These are phyloP conservation scores for Candida andamanensis DNA, from an alignment of 805 yeast genomes.

Conservation along the genomic window DNA sequence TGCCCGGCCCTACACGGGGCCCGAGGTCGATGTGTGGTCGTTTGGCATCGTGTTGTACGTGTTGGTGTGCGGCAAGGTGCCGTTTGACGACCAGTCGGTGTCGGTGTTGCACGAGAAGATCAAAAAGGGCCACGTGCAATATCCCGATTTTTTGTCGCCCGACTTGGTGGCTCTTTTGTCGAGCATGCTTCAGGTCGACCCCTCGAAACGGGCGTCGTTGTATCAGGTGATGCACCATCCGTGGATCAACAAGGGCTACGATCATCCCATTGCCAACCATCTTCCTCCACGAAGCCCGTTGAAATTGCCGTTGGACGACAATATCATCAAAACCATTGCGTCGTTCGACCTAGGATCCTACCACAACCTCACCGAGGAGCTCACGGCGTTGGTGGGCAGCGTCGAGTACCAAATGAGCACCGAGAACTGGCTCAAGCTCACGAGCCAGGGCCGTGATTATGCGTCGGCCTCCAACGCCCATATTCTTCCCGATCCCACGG, in stretches of 20 bases:
- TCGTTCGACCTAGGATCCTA: conserved; percentile 74
- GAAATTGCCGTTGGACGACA: conserved; percentile 58
- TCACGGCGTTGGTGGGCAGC: conserved; percentile 56
- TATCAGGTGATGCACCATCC: conserved; percentile 82
- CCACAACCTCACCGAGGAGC: conserved; percentile 49
- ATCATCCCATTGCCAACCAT: conserved; percentile 61
- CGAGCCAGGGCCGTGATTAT: conserved; percentile 34
- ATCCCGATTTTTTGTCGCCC: conserved; percentile 73
- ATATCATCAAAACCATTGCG: conserved; percentile 69
- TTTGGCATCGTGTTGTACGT: conserved; percentile 96
- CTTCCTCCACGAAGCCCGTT: conserved; percentile 79
- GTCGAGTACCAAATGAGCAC: conserved; percentile 60
- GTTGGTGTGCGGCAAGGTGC: conserved; percentile 94
- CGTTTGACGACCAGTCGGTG: conserved; percentile 93
- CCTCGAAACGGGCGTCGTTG: conserved; percentile 71
- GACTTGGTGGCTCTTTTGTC: conserved; percentile 78
- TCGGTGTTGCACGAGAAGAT: conserved; percentile 90
- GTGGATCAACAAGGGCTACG: conserved; percentile 91
- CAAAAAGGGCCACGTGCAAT: conserved; percentile 86
- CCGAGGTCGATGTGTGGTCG: conserved; percentile 98
- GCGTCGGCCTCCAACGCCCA: conserved; percentile 29
- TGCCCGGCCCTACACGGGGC: conserved; percentile 91
- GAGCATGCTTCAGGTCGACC: conserved; percentile 90
- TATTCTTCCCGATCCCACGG: conserved; percentile 67
- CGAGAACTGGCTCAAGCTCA: conserved; percentile 53